phyloP scores from a whole-genome alignment of 2,329 filamentous ascomycete genomes.

The Rachicladosporium sp. region DNA sequence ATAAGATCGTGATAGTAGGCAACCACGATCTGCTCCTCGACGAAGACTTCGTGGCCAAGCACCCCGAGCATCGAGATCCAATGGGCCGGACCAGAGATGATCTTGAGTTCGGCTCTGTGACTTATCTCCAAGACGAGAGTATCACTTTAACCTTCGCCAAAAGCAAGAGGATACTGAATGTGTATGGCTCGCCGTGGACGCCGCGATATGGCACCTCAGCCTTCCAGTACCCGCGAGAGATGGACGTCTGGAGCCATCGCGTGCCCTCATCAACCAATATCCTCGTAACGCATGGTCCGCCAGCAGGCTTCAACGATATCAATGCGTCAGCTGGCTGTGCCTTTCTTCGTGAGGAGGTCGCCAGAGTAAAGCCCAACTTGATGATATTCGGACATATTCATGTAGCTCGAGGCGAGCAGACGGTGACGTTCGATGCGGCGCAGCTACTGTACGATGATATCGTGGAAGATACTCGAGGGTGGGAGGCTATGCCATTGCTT shows the following conservation, averaged over 20 bases:
- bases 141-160: too few species aligned
- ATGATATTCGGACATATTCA: slow-evolving; percentile 84
- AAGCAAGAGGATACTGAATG: too few species aligned
- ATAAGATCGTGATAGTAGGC: slow-evolving; percentile 74
- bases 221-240: slow-evolving; percentile 58
- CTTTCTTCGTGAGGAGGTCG: slow-evolving; percentile 54
- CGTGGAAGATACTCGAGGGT: too few species aligned
- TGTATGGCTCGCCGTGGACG: too few species aligned
- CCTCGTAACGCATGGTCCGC: slow-evolving; percentile 70
- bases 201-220: slow-evolving; percentile 47
- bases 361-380: slow-evolving; percentile 59
- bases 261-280: slow-evolving; percentile 64
- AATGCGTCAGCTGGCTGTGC: slow-evolving; percentile 57
- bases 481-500: too few species aligned
- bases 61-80: slow-evolving; percentile 16
- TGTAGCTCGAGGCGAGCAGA: slow-evolving; percentile 36
- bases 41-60: slow-evolving; percentile 2
- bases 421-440: too few species aligned
- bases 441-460: too few species aligned
- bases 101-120: slow-evolving; percentile 56
- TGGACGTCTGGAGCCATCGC: slow-evolving; percentile 59
- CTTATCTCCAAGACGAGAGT: slow-evolving; percentile 45
- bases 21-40: slow-evolving; percentile 89
- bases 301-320: slow-evolving; percentile 56
- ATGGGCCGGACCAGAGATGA: slow-evolving; percentile 39